Percentiles rank a stretch among this genome's conserved stretches.
These are phyloP conservation scores for Monosporozyma aerobia DNA, from an alignment of 805 yeast genomes.

Conservation along the genomic window DNA sequence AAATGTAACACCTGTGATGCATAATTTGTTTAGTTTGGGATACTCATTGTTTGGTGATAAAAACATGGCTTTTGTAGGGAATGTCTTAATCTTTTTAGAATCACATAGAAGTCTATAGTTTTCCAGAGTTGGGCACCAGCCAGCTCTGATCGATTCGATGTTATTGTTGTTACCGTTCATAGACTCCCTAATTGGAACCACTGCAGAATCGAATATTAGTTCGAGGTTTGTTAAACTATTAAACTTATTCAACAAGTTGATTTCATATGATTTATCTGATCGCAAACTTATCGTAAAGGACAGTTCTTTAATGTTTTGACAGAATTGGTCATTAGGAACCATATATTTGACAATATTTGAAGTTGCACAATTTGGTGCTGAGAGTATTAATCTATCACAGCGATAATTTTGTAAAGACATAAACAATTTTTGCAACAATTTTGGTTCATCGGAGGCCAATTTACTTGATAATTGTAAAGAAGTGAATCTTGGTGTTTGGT, in stretches of 20 bases:
- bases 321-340: constrained; percentile 6
- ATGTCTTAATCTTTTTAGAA: constrained; percentile 10
- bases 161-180: neutral
- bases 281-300: constrained; percentile 15
- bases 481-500: constrained; percentile 3
- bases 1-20: constrained; percentile 18
- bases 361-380: constrained; percentile 17
- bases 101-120: constrained; percentile 20
- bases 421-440: constrained; percentile 10
- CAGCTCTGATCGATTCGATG: constrained; percentile 2
- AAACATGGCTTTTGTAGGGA: constrained; percentile 12
- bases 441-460: constrained; percentile 18
- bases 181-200: constrained; percentile 9
- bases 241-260: constrained; percentile 11
- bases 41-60: constrained; percentile 1
- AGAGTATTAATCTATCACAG: constrained; percentile 11
- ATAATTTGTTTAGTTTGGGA: constrained; percentile 9
- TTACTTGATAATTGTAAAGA: constrained; percentile 15
- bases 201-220: constrained; percentile 12
- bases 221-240: constrained; percentile 16
- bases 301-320: constrained; percentile 8
- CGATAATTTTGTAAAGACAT: constrained; percentile 7
- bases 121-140: constrained; percentile 14
- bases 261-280: constrained; percentile 16
- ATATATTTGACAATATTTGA: constrained; percentile 11